phyloP scores from a whole-genome alignment of 2,329 filamentous ascomycete genomes.

The Phaeosphaeria sp. region DNA sequence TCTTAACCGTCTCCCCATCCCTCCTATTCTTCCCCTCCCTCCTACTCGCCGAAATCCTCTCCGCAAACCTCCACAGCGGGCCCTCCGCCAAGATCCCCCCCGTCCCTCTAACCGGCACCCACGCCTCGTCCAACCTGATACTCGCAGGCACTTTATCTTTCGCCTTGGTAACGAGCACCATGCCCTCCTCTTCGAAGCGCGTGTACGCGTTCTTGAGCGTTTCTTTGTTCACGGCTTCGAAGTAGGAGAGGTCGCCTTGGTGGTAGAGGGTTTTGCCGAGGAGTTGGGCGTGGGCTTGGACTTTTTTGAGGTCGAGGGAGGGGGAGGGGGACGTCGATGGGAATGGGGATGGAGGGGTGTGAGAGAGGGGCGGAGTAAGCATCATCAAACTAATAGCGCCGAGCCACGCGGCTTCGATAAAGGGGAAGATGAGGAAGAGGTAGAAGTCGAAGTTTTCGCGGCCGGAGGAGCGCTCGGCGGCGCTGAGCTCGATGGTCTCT shows the following conservation, averaged over 20 bases:
- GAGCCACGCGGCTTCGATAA: conserved; percentile 93
- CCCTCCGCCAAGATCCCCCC: conserved; percentile 71
- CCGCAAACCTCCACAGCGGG: conserved; percentile 88
- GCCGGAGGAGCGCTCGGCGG: conserved; percentile 76
- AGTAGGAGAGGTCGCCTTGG: conserved; percentile 95
- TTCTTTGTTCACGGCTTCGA: conserved; percentile 98
- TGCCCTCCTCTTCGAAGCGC: conserved; percentile 88
- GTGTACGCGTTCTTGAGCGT: conserved; percentile 92
- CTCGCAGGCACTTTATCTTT: conserved; percentile 70
- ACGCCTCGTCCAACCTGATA: conserved; percentile 75
- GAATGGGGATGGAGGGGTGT: conserved; percentile 46
- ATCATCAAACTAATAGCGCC: conserved; percentile 88
- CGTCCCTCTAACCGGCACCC: conserved; percentile 69
- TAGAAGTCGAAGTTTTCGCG: conserved; percentile 98
- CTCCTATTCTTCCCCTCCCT: conserved; percentile 94
- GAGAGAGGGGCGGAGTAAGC: conserved; percentile 71
- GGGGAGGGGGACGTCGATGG: conserved; percentile 68
- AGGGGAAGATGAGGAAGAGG: conserved; percentile 98
- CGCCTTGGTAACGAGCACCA: conserved; percentile 73
- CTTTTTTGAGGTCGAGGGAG: conserved; percentile 80
- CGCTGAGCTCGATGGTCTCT: conserved; percentile 74
- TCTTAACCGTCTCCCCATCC: conserved; percentile 89
- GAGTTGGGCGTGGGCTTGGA: conserved; percentile 81
- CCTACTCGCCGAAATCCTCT: conserved; percentile 81
- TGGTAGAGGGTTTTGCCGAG: conserved; percentile 96